phyloP scores from a whole-genome alignment of 192 early-diverging fungal genomes.

The Backusella parvicylindrica region DNA sequence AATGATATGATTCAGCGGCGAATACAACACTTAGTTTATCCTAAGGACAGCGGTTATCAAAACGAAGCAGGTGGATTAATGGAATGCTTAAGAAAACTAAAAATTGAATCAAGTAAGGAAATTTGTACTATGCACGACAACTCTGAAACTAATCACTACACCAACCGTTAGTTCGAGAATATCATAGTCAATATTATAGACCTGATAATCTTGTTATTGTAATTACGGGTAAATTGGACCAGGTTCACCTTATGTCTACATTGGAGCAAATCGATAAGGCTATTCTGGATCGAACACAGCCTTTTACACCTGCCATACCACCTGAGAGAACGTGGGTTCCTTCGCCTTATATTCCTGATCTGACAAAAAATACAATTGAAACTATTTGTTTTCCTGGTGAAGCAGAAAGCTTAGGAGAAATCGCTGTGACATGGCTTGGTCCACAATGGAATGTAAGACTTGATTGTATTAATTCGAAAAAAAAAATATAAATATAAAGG shows the following conservation, averaged over 20 bases:
- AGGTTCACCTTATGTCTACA: conserved; percentile 37
- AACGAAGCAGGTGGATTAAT: conserved; percentile 56
- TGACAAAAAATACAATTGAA: conserved; percentile 36
- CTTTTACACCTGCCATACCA: conserved; percentile 19
- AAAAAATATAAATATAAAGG: neutral
- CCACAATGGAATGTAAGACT: conserved; percentile 42
- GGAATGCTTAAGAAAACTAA: conserved; percentile 44
- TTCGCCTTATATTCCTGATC: conserved; percentile 34
- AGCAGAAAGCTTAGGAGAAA: conserved; percentile 52
- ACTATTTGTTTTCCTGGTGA: conserved; percentile 49
- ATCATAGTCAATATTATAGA: conserved; percentile 53
- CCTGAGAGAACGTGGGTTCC: conserved; percentile 50
- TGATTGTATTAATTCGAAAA: neutral
- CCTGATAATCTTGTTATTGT: conserved; percentile 58
- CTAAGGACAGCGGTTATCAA: conserved; percentile 50
- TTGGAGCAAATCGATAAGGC: conserved; percentile 46
- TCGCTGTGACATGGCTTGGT: conserved; percentile 49
- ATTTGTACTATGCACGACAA: neutral
- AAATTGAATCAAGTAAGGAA: conserved; percentile 48
- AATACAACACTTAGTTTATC: conserved; percentile 49
- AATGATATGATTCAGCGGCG: conserved; percentile 35
- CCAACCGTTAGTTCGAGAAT: conserved; percentile 12
- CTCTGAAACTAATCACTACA: neutral
- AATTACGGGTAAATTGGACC: conserved; percentile 46
- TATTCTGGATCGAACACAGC: conserved; percentile 35